Evolutionary conservation across 805 yeast genomes (phyloP).

Genomic region (Pichia cabralensis): DNA sequence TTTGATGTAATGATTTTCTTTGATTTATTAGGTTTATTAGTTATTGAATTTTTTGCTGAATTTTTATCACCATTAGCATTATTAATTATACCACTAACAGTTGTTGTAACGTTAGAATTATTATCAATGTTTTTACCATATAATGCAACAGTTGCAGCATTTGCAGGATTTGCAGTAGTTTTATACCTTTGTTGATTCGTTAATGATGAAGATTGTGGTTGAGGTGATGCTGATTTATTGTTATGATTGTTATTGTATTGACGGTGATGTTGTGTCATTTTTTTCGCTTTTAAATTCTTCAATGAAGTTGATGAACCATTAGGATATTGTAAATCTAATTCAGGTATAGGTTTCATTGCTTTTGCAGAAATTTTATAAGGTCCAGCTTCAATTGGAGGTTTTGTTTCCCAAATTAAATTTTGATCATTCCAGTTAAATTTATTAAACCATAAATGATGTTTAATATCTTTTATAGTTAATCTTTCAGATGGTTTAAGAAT

Average conservation of each 20-base stretch:
- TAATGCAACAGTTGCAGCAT: conserved; percentile 1
- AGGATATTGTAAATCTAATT: conserved; percentile 24
- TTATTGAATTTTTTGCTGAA: conserved; percentile 11
- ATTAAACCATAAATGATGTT: conserved; percentile 54
- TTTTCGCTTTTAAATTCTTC: conserved; percentile 2
- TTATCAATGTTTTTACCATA: background rate
- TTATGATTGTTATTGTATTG: background rate
- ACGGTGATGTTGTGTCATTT: conserved; percentile 6
- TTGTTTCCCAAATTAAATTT: conserved; percentile 44
- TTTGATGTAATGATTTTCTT: background rate
- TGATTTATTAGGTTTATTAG: background rate
- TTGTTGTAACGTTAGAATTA: background rate
- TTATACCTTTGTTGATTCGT: background rate
- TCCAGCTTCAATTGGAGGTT: conserved; percentile 50
- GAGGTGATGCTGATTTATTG: background rate
- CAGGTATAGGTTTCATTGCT: conserved; percentile 71
- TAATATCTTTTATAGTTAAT: conserved; percentile 44
- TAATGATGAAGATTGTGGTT: background rate
- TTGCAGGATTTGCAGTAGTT: background rate
- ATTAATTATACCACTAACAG: background rate
- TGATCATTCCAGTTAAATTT: conserved; percentile 44
- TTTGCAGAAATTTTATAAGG: conserved; percentile 70
- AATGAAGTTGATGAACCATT: conserved; percentile 7
- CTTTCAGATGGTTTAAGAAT: conserved; percentile 57
- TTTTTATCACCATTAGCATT: conserved; percentile 17